Evolutionary conservation across 2,329 filamentous ascomycete species (phyloP), one percentile per base, ranked within the genome.

Genomic region (Xylariaceae sp.): DNA sequence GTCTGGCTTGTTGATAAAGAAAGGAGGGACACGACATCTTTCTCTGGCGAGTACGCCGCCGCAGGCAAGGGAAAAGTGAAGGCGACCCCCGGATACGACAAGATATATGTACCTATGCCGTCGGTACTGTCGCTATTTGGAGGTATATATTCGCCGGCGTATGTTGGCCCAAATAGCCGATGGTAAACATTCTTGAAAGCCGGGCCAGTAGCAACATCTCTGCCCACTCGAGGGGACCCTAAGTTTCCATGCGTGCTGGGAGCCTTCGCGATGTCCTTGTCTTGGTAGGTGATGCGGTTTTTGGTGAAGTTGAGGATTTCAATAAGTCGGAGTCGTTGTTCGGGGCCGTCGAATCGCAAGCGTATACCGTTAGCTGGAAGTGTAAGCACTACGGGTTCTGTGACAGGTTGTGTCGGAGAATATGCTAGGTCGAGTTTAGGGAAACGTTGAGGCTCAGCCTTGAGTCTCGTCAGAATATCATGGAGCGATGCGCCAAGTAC

Each of bases 71-170:
- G 86, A 61, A 99, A 99, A 30, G 89, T 92, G 70, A 97, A 97
- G 0, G 93, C 91, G 24, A 99, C 86, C 0, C 94, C 94, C 1
- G 93, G 92, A 73, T 97, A 99, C 1, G 93, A 97, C 27, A 99
- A 77, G 27, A 96, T 86, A 68, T 97, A 99, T 18, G 85, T 88
- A 13, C 92, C 92, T 53, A 80, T 75, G 13, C 78, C 77, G 9
- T 79, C 78, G 35, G 35, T 45, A 36, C 77, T 75, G 29, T 78
- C 74, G 3, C 76, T 77, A 1, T 76, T 67, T 6, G 90, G 84
- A 7, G 87, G 81, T 30, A 96, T 81, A 67, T 93, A 99, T 76
- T 99, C 94, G 59, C 94, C 94, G 1, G 89, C 89, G 70, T 96
- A 97, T 0, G 93, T 95, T 15, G 92, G 92, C 0, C 94, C 94